These are phyloP conservation scores for Penicillium sp. DNA, from an alignment of 2,329 filamentous ascomycete genomes.

Conservation along the genomic window DNA sequence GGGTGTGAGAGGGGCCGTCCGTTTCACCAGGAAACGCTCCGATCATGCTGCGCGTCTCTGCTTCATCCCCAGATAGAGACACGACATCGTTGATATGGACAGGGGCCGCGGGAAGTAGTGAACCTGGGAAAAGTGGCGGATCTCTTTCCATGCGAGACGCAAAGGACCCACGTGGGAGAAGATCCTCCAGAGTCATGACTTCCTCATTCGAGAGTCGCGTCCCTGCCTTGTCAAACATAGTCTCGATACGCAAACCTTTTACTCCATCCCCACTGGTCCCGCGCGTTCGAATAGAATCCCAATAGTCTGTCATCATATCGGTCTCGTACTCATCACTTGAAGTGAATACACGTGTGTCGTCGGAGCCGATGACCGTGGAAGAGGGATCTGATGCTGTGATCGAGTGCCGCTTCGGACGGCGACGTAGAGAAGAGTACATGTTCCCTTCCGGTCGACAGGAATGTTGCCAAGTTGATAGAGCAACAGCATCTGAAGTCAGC, in stretches of 20 bases:
- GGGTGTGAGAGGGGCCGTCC: constrained; percentile 8
- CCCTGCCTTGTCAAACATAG: constrained; percentile 61
- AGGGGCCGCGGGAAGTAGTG: constrained; percentile 14
- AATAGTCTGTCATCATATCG: constrained; percentile 63
- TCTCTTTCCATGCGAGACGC: constrained; percentile 26
- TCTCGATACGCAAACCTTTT: constrained; percentile 61
- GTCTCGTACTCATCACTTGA: constrained; percentile 63
- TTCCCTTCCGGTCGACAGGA: constrained; percentile 20
- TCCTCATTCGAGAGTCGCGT: constrained; percentile 41
- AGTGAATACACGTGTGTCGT: constrained; percentile 59
- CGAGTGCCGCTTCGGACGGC: constrained; percentile 54
- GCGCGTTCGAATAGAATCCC: constrained; percentile 63
- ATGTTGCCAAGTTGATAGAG: constrained; percentile 30
- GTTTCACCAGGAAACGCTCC: constrained; percentile 28
- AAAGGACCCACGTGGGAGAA: constrained; percentile 51
- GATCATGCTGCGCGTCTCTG: constrained; percentile 31
- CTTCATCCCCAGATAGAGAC: constrained; percentile 29
- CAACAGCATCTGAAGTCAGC: constrained; percentile 29
- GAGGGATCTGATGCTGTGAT: constrained; percentile 59
- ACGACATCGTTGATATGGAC: constrained; percentile 17
- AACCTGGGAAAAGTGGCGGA: constrained; percentile 18
- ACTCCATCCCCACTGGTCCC: constrained; percentile 55
- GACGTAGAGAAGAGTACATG: constrained; percentile 30
- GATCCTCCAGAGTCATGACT: constrained; percentile 48
- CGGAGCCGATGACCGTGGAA: constrained; percentile 61